Conservation (phyloP, 805 yeast genomes). For the Kodamaea laetipori region DNA sequence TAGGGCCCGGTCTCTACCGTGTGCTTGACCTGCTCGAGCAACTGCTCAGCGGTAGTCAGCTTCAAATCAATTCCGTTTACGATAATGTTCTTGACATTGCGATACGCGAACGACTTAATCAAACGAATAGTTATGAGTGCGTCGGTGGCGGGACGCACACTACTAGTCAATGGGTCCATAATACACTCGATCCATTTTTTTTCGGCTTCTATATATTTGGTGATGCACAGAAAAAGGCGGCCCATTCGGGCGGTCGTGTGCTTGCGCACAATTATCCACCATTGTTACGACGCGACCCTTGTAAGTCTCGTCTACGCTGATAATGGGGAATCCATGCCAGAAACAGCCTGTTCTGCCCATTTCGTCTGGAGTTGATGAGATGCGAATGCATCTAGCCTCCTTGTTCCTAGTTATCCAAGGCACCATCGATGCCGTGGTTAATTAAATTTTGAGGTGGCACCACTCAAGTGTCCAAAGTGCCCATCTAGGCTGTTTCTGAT, state of each 20-base stretch:
- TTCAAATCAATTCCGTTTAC: constrained; percentile 71
- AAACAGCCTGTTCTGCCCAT: no score
- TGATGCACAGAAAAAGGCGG: neutral
- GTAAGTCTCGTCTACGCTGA: no score
- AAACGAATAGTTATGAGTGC: constrained; percentile 83
- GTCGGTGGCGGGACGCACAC: constrained; percentile 68
- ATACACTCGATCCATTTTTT: neutral
- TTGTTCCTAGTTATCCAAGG: neutral
- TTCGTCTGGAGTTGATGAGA: no score
- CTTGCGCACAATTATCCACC: neutral
- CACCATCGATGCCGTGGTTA: no score
- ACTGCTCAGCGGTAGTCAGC: constrained; percentile 61
- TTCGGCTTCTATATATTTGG: neutral
- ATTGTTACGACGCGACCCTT: constrained; percentile 2
- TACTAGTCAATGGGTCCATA: constrained; percentile 72
- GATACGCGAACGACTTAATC: constrained; percentile 86
- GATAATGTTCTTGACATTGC: constrained; percentile 80
- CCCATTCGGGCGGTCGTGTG: constrained; percentile 5
- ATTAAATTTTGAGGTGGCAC: no score
- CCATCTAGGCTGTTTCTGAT: no score
- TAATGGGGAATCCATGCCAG: no score
- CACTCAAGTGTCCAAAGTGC: no score
- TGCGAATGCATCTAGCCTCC: no score
- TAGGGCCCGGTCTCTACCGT: constrained; percentile 55
- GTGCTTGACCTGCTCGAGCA: constrained; percentile 54